phyloP scores from a whole-genome alignment of 1,139 yeast species.

The Meyerozyma smithsonii region DNA sequence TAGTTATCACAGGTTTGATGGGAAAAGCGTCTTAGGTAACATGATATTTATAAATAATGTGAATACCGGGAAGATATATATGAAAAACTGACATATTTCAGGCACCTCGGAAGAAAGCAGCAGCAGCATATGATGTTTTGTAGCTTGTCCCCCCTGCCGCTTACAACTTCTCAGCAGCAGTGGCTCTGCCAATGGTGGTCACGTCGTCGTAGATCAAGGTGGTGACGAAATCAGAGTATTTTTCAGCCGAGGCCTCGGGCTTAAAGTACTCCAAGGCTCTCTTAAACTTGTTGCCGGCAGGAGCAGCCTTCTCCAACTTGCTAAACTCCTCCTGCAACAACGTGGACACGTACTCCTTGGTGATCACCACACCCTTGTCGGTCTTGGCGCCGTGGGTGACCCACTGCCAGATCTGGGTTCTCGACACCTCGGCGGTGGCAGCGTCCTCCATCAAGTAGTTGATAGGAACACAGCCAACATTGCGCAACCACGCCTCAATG shows the following conservation, averaged over 20 bases:
- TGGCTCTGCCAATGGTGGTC: slow-evolving; percentile 49
- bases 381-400: slow-evolving; percentile 69
- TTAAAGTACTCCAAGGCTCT: slow-evolving; percentile 62
- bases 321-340: slow-evolving; percentile 60
- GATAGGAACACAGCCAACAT: slow-evolving; percentile 78
- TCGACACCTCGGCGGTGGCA: slow-evolving; percentile 82
- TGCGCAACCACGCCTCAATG: slow-evolving; percentile 82
- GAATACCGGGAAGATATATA: background rate
- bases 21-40: too few relatives aligned
- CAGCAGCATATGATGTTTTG: background rate
- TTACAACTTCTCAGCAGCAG: slow-evolving; percentile 42
- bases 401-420: slow-evolving; percentile 83
- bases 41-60: too few relatives aligned
- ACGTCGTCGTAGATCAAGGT: slow-evolving; percentile 38
- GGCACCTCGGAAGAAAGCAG: too few relatives aligned
- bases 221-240: slow-evolving; percentile 71
- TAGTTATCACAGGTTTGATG: too few relatives aligned
- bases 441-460: slow-evolving; percentile 85
- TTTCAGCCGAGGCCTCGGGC: slow-evolving; percentile 63
- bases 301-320: slow-evolving; percentile 46
- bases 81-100: too few relatives aligned
- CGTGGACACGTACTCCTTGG: slow-evolving; percentile 51
- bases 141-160: background rate
- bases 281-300: slow-evolving; percentile 54
- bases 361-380: slow-evolving; percentile 52